phyloP scores from a whole-genome alignment of 805 yeast species.

The Pichia californica region DNA sequence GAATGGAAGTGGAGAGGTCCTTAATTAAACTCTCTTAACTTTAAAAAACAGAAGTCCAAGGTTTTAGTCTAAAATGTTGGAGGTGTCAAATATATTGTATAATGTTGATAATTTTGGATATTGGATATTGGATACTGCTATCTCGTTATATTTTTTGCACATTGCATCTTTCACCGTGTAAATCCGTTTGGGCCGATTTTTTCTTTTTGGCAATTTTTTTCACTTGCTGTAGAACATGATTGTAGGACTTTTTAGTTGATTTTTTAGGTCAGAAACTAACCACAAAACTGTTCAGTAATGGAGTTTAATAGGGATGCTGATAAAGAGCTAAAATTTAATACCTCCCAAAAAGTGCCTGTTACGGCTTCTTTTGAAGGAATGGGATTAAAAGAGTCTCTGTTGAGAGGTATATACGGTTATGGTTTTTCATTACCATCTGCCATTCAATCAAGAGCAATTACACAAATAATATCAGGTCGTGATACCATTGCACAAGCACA shows the following conservation, averaged over 20 bases:
- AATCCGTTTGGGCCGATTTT: not conserved
- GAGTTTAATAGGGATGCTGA: slow-evolving; percentile 59
- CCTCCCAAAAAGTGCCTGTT: slow-evolving; percentile 48
- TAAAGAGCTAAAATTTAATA: slow-evolving; percentile 52
- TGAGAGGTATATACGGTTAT: slow-evolving; percentile 66
- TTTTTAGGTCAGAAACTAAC: too few species aligned
- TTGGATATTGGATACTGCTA: too few species aligned
- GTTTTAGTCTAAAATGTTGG: too few species aligned
- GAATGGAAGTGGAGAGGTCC: too few species aligned
- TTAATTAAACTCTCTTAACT: too few species aligned
- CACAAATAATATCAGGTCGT: slow-evolving; percentile 68
- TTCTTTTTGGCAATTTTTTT: not conserved
- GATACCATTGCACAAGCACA: slow-evolving; percentile 81
- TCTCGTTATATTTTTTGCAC: too few species aligned
- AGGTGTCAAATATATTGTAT: too few species aligned
- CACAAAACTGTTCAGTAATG: slow-evolving; percentile 28
- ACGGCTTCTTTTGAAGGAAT: slow-evolving; percentile 64
- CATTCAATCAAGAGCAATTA: slow-evolving; percentile 74
- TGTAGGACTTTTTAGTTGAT: too few species aligned
- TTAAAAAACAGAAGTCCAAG: too few species aligned
- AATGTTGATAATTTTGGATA: too few species aligned
- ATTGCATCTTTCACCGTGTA: too few species aligned
- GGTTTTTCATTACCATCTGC: slow-evolving; percentile 82
- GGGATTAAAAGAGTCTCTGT: slow-evolving; percentile 57
- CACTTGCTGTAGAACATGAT: too few species aligned